Base-by-base conservation (phyloP, 768 basidiomycete genomes). In the Leccinum broughii region DNA sequence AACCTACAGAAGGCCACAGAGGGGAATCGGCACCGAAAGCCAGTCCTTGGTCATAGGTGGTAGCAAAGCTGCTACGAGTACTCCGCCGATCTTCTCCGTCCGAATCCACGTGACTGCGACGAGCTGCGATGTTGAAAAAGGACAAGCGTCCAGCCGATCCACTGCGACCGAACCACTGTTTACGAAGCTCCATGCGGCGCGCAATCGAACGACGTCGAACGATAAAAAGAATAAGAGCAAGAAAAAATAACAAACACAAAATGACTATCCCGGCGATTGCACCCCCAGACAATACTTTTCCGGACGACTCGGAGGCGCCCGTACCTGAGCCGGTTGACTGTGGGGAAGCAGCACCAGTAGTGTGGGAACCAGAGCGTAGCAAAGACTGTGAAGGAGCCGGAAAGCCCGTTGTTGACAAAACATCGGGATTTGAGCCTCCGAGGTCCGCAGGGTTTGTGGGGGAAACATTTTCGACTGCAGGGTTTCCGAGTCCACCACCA, bases 11-110 rank as follows among this genome's bases (percentile, higher is more conserved):
- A 44, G 53, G 44, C 44, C 35, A 57, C 5, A 41, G 30, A 62
- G 67, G 26, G 57, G 71, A 39, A 67, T 73, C 37, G 61, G 67
- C n/a, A 56, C 60, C 56, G 58, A 67, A 66, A 48, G 65, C 58
- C 55, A 68, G 63, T 11, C 76, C 76, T 22, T 80, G 80, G 56
- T 85, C 84, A 65, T 80, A 78, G n/a, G 80, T 82, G 17, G 87
- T 87, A 17, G 80, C 87, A 55, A 88, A 88, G 72, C 86, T 88
- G 71, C 86, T 88, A 53, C 85, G 78, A 3, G 76, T 70, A 51
- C 74, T 78, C 49, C 59, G 62, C 22, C 70, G 68, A 56, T 74
- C 74, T 39, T 66, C 62, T 30, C 37, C 64, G 32, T 62, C 67
- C 50, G 61, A 61, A 46, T 56, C 55, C 17, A 44, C 58, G 34